Base-by-base conservation (phyloP, 1,139 yeast genomes). In the Meyerozyma carpophila region DNA sequence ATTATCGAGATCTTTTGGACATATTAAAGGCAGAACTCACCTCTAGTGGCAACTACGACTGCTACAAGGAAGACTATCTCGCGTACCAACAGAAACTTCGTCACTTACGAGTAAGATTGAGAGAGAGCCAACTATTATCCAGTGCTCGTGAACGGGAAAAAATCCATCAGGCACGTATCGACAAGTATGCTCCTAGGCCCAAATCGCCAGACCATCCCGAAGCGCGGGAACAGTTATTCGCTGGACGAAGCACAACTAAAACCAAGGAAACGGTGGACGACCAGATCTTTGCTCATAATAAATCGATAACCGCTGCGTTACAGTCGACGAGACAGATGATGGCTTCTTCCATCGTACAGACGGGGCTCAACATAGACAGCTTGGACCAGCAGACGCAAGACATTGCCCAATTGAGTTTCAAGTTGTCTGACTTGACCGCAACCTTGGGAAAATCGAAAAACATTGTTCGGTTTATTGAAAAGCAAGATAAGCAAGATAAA, bases 401-500 rank as follows among this genome's bases (percentile, higher is more conserved):
- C 39, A 65, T 84, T 47, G 51, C 61, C 7, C 63, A 65, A 28
- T 67, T 83, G 48, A 76, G 80, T 44, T 61, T 73, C 2, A 72
- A 75, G 38, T 80, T 83, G 50, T 78, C 80, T 41, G 73, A 72
- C 44, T 61, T 84, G 42, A 48, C 46, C n/a, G 21, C 40, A 1
- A 44, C 50, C 4, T 65, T 85, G 43, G 64, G 68, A 43, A 79
- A 75, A 39, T 79, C 87, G 1, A 72, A 68, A 43, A 70, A 73
- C 37, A 72, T 84, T 39, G 86, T 84, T 37, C 70, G 72, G 49
- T 75, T 81, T 46, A 78, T 84, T 44, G 88, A 84, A 53, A 79
- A 79, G 54, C 86, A 87, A 42, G 89, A 85, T 53, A 68, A 73
- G 44, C 65, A 73, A 48, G 93, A 85, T 54, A 70, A 85, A 42